A percentile compares a stretch with the other conserved stretches of the same genome.
phyloP scores from a whole-genome alignment of 768 basidiomycete genomes.

The Boletus speciosus region DNA sequence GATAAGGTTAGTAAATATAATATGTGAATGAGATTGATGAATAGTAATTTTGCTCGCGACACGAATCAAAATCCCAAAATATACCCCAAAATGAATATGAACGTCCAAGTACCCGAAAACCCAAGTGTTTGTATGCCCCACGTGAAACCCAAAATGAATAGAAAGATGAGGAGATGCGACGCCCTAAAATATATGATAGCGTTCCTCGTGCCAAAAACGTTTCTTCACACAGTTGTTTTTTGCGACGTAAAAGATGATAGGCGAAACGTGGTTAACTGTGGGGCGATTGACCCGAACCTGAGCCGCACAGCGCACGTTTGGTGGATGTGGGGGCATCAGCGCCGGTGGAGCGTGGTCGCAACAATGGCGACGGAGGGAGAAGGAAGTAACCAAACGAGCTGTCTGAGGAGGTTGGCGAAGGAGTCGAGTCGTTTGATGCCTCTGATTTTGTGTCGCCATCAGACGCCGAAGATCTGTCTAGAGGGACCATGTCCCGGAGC shows the following conservation, averaged over 20 bases:
- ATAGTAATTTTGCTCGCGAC: not conserved
- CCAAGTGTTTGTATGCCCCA: constrained; percentile 8
- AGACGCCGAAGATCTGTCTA: constrained; percentile 6
- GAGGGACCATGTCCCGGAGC: constrained; percentile 62
- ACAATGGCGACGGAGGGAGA: constrained; percentile 17
- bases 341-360: constrained; percentile 24
- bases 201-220: constrained; percentile 28
- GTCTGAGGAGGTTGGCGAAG: constrained; percentile 24
- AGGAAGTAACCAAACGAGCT: constrained; percentile 8
- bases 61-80: constrained; percentile 4
- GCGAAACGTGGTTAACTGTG: constrained; percentile 14
- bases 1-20: constrained; percentile 22
- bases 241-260: constrained; percentile 23
- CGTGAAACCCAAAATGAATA: constrained; percentile 19
- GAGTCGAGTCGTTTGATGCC: constrained; percentile 6
- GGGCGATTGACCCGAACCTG: constrained; percentile 11
- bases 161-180: constrained; percentile 4
- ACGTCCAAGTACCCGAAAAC: not conserved
- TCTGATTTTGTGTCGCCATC: constrained; percentile 21
- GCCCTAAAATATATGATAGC: not conserved
- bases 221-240: constrained; percentile 4
- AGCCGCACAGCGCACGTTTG: constrained; percentile 7
- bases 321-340: constrained; percentile 15
- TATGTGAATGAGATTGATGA: constrained; percentile 16
- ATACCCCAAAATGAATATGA: constrained; percentile 8